Conservation (phyloP, 352 stramenopile genomes). For the Thalassiosira pacifica region DNA sequence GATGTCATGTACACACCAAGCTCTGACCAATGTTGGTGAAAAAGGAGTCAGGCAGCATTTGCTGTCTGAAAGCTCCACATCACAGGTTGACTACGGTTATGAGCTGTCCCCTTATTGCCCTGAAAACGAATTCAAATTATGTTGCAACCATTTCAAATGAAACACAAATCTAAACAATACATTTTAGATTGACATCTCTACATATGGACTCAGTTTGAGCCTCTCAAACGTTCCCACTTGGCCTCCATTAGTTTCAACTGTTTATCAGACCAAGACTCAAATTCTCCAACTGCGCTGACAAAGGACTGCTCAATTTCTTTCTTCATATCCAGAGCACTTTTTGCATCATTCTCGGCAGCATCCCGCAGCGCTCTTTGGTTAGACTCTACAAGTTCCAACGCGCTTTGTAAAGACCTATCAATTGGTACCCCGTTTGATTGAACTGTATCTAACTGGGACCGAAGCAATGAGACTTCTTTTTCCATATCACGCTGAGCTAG, state of each 20-base stretch:
- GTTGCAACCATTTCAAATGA: too few species aligned
- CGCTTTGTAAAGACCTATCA: constrained; percentile 22
- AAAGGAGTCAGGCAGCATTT: too few species aligned
- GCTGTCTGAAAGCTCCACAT: too few species aligned
- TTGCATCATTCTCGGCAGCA: constrained; percentile 30
- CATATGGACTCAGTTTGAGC: too few species aligned
- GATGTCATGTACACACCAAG: too few species aligned
- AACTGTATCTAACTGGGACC: constrained; percentile 32
- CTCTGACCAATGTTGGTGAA: too few species aligned
- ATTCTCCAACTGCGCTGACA: constrained; percentile 30
- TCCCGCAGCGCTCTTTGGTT: constrained; percentile 31
- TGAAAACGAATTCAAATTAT: too few species aligned
- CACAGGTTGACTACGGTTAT: too few species aligned
- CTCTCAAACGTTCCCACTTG: constrained; percentile 4
- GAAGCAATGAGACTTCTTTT: constrained; percentile 26
- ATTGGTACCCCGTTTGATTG: constrained; percentile 21
- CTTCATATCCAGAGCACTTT: constrained; percentile 31
- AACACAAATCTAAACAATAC: too few species aligned
- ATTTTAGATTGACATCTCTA: too few species aligned
- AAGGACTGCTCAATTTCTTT: constrained; percentile 38
- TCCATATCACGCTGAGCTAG: constrained; percentile 30
- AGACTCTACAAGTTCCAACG: constrained; percentile 33
- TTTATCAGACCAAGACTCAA: constrained; percentile 34
- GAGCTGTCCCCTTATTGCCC: too few species aligned
- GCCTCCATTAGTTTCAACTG: constrained; percentile 36